phyloP scores from a whole-genome alignment of 2,329 filamentous ascomycete species.

The Diaporthe vaccinii region DNA sequence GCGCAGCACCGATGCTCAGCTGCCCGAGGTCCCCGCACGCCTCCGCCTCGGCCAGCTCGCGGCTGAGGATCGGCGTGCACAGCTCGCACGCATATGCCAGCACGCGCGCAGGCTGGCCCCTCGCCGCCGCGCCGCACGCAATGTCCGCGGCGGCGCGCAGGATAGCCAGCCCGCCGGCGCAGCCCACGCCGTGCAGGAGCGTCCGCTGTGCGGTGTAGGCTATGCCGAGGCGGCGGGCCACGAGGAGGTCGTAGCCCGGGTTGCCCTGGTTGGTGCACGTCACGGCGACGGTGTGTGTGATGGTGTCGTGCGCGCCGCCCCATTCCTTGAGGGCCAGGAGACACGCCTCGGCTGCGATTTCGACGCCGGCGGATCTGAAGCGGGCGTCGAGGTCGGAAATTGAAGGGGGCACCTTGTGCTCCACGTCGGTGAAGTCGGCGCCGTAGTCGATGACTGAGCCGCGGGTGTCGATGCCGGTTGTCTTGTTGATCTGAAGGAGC shows the following conservation, averaged over 20 bases:
- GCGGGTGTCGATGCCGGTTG: not conserved
- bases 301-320: not conserved
- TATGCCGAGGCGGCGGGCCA: not conserved
- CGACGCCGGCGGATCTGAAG: not conserved
- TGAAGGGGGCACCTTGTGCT: not conserved
- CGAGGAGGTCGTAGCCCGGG: not conserved
- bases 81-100: not conserved
- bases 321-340: not conserved
- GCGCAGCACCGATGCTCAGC: not conserved
- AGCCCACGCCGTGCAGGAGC: not conserved
- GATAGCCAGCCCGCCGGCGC: not conserved
- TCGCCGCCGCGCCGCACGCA: not conserved
- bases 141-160: not conserved
- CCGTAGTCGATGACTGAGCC: not conserved
- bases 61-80: not conserved
- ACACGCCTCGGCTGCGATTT: not conserved
- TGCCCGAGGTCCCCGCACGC: not conserved
- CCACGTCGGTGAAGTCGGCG: not conserved
- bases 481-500: slow-evolving; percentile 7
- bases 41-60: not conserved
- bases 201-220: not conserved
- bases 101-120: not conserved
- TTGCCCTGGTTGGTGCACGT: not conserved
- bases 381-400: not conserved
- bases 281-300: not conserved